Evolutionary conservation across 2,329 filamentous ascomycete genomes (phyloP), one percentile per base, ranked within the genome.

Genomic region (Colletotrichum eleusines): DNA sequence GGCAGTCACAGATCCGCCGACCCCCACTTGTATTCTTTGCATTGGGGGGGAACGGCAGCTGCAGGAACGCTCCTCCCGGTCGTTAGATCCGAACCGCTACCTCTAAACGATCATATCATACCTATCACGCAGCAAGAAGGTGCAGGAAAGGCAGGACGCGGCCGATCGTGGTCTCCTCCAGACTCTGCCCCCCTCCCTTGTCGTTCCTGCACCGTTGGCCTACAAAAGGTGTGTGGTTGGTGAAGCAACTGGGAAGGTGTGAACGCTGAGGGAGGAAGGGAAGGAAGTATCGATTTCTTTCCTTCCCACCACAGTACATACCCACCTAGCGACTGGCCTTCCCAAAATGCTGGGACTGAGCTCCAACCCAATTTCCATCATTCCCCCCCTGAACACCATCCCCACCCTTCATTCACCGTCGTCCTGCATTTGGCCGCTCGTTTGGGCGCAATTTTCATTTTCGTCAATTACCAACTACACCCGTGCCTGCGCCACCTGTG

Each of bases 261-360:
- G 31, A 38, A 20, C 53, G 5, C n/a, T 38, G 33, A 63, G 50
- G 50, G 50, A 51, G 48, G 42, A 31, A 59, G 38, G 58, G 40
- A 60, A 48, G 42, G 31, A 61, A 50, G 20, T 46, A 23, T 46
- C 11, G 58, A 50, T 35, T 44, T n/a, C 26, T 23, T n/a, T 40
- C 12, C 54, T 26, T 28, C 28, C 16, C 57, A 33, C 16, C 40
- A n/a, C 1, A 26, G 38, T 46, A 18, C 23, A 40, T 28, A 33
- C 31, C 31, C 9, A 35, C 33, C 38, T 42, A 42, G n/a, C 44
- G 14, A 38, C 38, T 61, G 55, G 59, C 46, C 35, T 69, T 69
- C 63, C 69, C 69, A 71, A 55, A 71, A 69, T 69, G 69, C 51
- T 66, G 69, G 69, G 69, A 71, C 65, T 60, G 64, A 64, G 69